Percentiles rank a stretch among this genome's conserved stretches.
Conservation (phyloP, 1,139 yeast genomes). For the Scheffersomyces titani region DNA sequence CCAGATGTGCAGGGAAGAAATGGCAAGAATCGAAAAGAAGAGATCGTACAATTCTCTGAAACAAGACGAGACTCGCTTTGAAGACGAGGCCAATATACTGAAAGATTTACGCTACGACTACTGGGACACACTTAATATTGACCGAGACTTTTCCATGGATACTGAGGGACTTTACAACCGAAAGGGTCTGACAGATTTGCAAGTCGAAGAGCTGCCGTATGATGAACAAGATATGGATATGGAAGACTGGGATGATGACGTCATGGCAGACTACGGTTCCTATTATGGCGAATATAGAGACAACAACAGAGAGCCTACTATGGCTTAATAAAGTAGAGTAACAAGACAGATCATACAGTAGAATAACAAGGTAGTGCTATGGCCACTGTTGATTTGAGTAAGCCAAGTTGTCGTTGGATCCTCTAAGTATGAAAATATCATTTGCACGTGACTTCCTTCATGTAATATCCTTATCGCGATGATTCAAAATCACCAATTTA, state of each 20-base stretch:
- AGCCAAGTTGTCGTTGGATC: not conserved
- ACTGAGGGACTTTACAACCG: conserved; percentile 6
- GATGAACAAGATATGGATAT: conserved; percentile 10
- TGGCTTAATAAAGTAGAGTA: not conserved
- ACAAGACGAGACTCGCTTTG: conserved; percentile 6
- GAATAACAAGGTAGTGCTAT: not conserved
- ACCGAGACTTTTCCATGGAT: conserved; percentile 31
- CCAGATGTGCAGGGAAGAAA: conserved; percentile 30
- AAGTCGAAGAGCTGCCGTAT: conserved; percentile 7
- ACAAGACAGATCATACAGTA: not conserved
- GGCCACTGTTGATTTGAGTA: not conserved
- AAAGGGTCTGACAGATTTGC: conserved; percentile 4
- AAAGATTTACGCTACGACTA: conserved; percentile 33
- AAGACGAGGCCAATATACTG: conserved; percentile 17
- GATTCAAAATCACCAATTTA: not conserved
- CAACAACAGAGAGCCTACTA: not conserved
- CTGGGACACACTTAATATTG: conserved; percentile 34
- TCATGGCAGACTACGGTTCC: conserved; percentile 17
- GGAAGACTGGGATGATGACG: conserved; percentile 2
- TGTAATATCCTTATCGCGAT: not conserved
- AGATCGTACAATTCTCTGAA: conserved; percentile 7
- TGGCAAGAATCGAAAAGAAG: conserved; percentile 15
- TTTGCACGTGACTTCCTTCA: not conserved
- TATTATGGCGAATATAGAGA: conserved; percentile 12
- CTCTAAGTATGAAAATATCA: not conserved